Evolutionary conservation across 495 filamentous ascomycete species (phyloP).

Genomic region (Penicillium samsonianum): DNA sequence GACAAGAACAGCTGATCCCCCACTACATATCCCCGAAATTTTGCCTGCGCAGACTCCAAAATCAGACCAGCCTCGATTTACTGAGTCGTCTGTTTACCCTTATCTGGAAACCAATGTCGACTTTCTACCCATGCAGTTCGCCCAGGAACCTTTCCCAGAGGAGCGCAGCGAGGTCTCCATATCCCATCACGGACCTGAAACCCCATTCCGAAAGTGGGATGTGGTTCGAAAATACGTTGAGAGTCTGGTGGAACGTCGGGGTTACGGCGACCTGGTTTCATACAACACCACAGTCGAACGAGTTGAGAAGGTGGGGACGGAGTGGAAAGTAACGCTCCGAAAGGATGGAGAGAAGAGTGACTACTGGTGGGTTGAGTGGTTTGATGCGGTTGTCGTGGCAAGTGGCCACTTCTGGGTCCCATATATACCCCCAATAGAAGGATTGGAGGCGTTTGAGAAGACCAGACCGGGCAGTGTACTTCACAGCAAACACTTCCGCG

Average conservation of each 20-base stretch:
- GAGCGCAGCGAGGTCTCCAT: neutral
- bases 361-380: constrained; percentile 24
- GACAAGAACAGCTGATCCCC: neutral
- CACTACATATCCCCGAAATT: neutral
- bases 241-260: neutral
- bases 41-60: neutral
- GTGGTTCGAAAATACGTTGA: neutral
- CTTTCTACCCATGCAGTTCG: neutral
- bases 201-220: neutral
- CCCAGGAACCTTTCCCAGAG: neutral
- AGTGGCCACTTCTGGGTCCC: constrained; percentile 70
- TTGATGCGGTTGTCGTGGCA: constrained; percentile 71
- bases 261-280: neutral
- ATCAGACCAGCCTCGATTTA: neutral
- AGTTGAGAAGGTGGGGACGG: constrained; percentile 13
- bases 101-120: neutral
- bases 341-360: constrained; percentile 7
- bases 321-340: constrained; percentile 15
- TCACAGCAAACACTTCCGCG: constrained; percentile 21
- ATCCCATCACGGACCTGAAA: neutral
- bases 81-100: neutral
- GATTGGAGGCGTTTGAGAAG: constrained; percentile 11
- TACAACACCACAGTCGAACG: constrained; percentile 23
- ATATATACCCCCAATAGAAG: constrained; percentile 56
- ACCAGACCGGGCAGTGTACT: constrained; percentile 12